Base-by-base conservation (phyloP, 2,329 filamentous ascomycete species). In the Coniochaeta sp. region DNA sequence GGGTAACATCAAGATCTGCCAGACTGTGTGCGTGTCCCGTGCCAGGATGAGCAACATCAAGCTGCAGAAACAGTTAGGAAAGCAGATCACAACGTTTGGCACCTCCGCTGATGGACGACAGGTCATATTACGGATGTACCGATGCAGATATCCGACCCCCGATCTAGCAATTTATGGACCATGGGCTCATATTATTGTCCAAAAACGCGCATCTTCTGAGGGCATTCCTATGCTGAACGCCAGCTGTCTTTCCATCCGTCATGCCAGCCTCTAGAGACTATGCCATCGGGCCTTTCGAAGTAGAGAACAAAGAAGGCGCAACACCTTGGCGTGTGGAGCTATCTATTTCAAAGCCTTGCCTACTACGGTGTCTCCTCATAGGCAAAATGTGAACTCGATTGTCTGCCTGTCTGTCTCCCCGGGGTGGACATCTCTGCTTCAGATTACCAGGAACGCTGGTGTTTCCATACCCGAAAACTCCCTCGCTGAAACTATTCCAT, bases 1-100 rank as follows among this genome's bases (percentile, higher is more conserved):
- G 38, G 55, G 55, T 57, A 28, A 12, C 55, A 57, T 57, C 26
- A 34, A 38, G 54, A 56, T 56, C 54, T 56, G 24, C 47, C 22
- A 52, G 24, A 52, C 47, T 17, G 47, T 26, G 42, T 22, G 6
- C 19, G 22, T 26, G 22, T 6, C 42, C 19, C 19, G 22, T 26
- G 22, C 19, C 19, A 47, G 42, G 22, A 47, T 47, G 19, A 47
- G 42, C 42, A 26, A 47, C 42, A 26, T 2, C 19, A 14, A 47
- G 22, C 42, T 26, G 47, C 47, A 28, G 17, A 16, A 52, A 14
- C 47, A 17, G 47, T 52, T 28, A 52, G 24, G 47, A 8, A 52
- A n/a, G 47, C 22, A 52, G 47, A 52, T 52, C 47, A 28, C 22
- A 12, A 26, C 47, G 6, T 24, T 17, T 12, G 47, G 47, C 47